phyloP scores from a whole-genome alignment of 768 basidiomycete species.

The Filobasidium wieringae region DNA sequence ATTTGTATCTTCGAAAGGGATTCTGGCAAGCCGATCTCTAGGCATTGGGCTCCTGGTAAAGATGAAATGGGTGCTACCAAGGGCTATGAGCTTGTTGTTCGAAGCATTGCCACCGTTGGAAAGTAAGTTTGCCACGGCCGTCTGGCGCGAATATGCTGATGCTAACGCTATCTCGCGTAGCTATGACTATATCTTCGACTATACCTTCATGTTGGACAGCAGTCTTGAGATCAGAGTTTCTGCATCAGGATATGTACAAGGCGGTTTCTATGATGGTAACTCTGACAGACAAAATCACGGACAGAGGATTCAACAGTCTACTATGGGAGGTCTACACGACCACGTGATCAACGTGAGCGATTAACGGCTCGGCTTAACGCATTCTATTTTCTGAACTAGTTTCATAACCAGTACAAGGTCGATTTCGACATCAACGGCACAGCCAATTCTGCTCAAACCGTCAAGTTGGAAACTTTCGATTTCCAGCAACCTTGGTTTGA shows the following conservation, averaged over 20 bases:
- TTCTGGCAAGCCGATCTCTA: constrained; percentile 48
- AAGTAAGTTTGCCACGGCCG: constrained; percentile 40
- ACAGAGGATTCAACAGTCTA: constrained; percentile 47
- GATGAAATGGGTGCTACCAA: constrained; percentile 54
- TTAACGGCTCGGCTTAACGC: constrained; percentile 8
- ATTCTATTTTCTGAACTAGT: background rate
- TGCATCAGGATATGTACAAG: constrained; percentile 59
- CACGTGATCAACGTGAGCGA: constrained; percentile 60
- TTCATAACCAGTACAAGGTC: constrained; percentile 41
- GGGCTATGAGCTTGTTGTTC: constrained; percentile 50
- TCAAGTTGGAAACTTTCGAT: constrained; percentile 46
- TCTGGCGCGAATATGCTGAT: background rate
- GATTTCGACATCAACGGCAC: constrained; percentile 55
- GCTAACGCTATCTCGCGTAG: background rate
- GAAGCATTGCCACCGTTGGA: constrained; percentile 53
- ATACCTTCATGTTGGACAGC: constrained; percentile 55
- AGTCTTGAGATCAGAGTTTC: constrained; percentile 56
- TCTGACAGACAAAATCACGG: constrained; percentile 47
- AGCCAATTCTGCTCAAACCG: constrained; percentile 50
- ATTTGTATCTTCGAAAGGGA: constrained; percentile 59
- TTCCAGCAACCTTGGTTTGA: constrained; percentile 50
- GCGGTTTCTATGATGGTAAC: constrained; percentile 47
- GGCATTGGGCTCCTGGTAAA: constrained; percentile 48
- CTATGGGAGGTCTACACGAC: constrained; percentile 59
- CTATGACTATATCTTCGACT: constrained; percentile 46